Evolutionary conservation across 768 basidiomycete species (phyloP).

Genomic region (Rhodotorula diobovata): DNA sequence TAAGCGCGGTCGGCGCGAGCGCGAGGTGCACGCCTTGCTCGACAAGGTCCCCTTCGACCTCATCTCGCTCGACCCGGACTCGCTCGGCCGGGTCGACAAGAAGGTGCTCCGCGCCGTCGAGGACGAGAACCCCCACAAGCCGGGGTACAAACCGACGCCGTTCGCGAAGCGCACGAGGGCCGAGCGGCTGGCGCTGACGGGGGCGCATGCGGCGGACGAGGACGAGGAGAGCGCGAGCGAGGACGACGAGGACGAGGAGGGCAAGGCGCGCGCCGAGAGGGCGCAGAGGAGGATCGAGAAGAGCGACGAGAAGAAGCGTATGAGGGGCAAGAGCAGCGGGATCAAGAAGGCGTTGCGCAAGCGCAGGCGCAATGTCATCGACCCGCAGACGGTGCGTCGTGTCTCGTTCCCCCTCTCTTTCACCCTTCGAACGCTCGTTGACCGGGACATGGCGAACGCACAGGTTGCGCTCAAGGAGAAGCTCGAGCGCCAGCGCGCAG

Average conservation of each 20-base stretch:
- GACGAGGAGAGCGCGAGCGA: slow-evolving; percentile 46
- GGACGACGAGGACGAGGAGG: slow-evolving; percentile 49
- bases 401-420: neutral
- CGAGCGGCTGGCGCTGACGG: slow-evolving; percentile 58
- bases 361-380: slow-evolving; percentile 91
- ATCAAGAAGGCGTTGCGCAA: slow-evolving; percentile 78
- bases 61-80: slow-evolving; percentile 60
- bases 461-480: slow-evolving; percentile 61
- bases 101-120: slow-evolving; percentile 21
- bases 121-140: slow-evolving; percentile 40
- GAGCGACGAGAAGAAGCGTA: slow-evolving; percentile 64
- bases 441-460: too few species aligned
- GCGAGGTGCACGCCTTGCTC: slow-evolving; percentile 81
- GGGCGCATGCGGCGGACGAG: slow-evolving; percentile 47
- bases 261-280: slow-evolving; percentile 19
- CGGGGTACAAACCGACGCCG: slow-evolving; percentile 52
- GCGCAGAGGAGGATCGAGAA: slow-evolving; percentile 32
- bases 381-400: slow-evolving; percentile 57
- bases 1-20: slow-evolving; percentile 71
- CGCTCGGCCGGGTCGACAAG: slow-evolving; percentile 46
- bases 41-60: slow-evolving; percentile 95
- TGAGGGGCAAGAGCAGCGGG: slow-evolving; percentile 67
- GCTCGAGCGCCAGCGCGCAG: slow-evolving; percentile 51
- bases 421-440: neutral
- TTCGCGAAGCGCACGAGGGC: slow-evolving; percentile 72